Evolutionary conservation across 2,329 filamentous ascomycete genomes (phyloP), one percentile per base, ranked within the genome.

Genomic region (Chrysosporium queenslandicum): DNA sequence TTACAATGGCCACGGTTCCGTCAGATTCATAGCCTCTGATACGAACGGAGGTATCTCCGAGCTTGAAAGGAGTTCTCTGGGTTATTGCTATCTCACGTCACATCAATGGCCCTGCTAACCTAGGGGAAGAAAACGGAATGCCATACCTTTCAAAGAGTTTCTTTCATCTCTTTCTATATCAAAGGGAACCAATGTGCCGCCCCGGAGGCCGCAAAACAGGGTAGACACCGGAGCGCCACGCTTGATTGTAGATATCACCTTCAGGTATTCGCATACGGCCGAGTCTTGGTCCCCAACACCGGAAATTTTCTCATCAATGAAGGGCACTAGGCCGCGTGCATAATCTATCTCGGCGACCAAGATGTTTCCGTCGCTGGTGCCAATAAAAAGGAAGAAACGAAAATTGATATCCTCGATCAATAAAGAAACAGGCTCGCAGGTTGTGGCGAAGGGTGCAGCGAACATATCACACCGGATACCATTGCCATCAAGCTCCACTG

Each of bases 191-290:
- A 76, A 57, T 47, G 65, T 66, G 32, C 73, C 73, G 57, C 69
- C 70, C 34, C 73, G 69, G 43, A 76, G 63, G 9, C 73, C 73
- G 56, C 72, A 75, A 11, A 75, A 63, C 11, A 74, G 41, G 56
- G 63, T 55, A 41, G 55, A 58, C 27, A 58, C 58, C 11, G 54
- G 52, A 4, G 50, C 30, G 2, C 51, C 55, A 37, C 55, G 51
- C 18, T 54, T 37, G 12, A 48, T 29, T 50, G 60, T 54, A n/a
- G 58, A 54, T 40, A 70, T 55, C 12, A 61, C 54, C 27, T 60
- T 61, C 57, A 68, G 56, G 37, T 62, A 70, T 53, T 68, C 68
- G 52, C 66, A 65, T 7, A 63, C 64, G 40, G 60, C 66, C 4
- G 64, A 68, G 37, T 67, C 58, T 30, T 65, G 63, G 23, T 63